These are phyloP conservation scores for Amanita subjunquillea DNA, from an alignment of 768 basidiomycete species.

Conservation along the genomic window DNA sequence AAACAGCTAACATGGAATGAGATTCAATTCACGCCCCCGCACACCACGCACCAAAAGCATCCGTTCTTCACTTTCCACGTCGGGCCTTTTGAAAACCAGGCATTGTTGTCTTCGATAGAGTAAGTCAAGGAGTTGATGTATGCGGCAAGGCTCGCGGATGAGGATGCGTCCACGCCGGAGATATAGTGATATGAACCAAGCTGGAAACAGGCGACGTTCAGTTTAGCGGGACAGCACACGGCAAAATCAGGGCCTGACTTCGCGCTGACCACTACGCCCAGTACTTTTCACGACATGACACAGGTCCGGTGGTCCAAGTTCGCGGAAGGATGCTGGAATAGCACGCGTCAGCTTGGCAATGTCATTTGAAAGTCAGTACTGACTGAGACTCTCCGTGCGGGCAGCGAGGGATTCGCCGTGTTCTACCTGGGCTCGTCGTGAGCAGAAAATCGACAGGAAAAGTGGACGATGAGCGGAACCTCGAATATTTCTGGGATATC, in stretches of 20 bases:
- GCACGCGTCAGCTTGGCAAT: constrained; percentile 12
- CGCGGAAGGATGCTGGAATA: constrained; percentile 78
- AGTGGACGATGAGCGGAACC: constrained; percentile 30
- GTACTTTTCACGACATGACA: constrained; percentile 93
- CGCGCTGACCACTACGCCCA: constrained; percentile 72
- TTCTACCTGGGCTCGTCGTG: constrained; percentile 47
- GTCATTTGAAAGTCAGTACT: constrained; percentile 19
- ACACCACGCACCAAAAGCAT: constrained; percentile 63
- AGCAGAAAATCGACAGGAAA: neutral
- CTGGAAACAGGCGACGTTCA: constrained; percentile 25
- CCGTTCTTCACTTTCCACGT: constrained; percentile 90
- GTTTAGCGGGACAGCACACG: neutral
- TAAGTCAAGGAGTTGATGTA: constrained; percentile 99
- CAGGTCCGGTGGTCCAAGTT: constrained; percentile 94
- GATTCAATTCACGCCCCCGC: constrained; percentile 13
- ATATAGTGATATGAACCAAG: constrained; percentile 95
- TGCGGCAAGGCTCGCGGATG: constrained; percentile 93
- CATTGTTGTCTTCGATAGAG: constrained; percentile 78
- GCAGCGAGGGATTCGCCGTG: constrained; percentile 84
- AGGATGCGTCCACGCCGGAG: constrained; percentile 98
- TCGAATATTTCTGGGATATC: constrained; percentile 97
- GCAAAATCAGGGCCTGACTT: constrained; percentile 19
- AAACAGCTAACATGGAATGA: constrained; percentile 54
- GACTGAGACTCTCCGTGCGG: constrained; percentile 86
- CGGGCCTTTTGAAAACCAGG: constrained; percentile 85